phyloP scores from a whole-genome alignment of 441 rosid genomes.

The Croton laevigatus region DNA sequence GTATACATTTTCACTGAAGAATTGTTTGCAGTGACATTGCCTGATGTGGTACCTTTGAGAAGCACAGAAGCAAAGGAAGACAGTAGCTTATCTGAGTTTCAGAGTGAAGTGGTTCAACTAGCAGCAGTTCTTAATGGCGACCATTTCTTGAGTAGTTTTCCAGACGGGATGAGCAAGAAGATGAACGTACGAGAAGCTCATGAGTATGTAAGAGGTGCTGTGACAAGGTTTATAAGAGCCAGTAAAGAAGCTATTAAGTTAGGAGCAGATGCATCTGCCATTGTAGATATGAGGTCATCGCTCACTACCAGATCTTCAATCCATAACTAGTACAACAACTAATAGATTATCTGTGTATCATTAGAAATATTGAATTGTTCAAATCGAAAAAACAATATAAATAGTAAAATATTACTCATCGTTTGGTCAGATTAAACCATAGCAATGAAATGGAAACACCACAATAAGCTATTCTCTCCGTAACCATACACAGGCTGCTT shows the following conservation, averaged over 20 bases:
- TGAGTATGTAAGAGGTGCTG: constrained; percentile 63
- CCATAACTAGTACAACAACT: constrained; percentile 28
- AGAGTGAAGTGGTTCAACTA: constrained; percentile 79
- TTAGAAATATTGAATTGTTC: constrained; percentile 1
- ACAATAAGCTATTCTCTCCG: no score
- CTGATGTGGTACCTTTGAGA: constrained; percentile 65
- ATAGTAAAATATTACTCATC: neutral
- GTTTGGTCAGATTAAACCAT: neutral
- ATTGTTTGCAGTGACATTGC: constrained; percentile 53
- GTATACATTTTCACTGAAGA: neutral
- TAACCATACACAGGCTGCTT: neutral
- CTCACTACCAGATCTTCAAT: constrained; percentile 69
- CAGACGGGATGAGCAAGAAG: constrained; percentile 62
- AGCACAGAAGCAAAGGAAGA: constrained; percentile 66
- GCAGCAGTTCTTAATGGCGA: constrained; percentile 93
- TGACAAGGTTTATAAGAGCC: constrained; percentile 71
- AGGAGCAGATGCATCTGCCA: constrained; percentile 81
- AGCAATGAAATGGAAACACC: no score
- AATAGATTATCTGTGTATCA: neutral
- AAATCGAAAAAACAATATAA: constrained; percentile 5
- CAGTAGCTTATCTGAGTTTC: constrained; percentile 63
- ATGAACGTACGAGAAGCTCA: constrained; percentile 82
- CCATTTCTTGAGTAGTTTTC: constrained; percentile 80
- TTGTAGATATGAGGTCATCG: constrained; percentile 84
- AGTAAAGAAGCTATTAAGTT: constrained; percentile 85